Percentiles rank a stretch among this genome's conserved stretches.
Conservation (phyloP, 2,329 filamentous ascomycete genomes). For the Hymenoscyphus linearis region DNA sequence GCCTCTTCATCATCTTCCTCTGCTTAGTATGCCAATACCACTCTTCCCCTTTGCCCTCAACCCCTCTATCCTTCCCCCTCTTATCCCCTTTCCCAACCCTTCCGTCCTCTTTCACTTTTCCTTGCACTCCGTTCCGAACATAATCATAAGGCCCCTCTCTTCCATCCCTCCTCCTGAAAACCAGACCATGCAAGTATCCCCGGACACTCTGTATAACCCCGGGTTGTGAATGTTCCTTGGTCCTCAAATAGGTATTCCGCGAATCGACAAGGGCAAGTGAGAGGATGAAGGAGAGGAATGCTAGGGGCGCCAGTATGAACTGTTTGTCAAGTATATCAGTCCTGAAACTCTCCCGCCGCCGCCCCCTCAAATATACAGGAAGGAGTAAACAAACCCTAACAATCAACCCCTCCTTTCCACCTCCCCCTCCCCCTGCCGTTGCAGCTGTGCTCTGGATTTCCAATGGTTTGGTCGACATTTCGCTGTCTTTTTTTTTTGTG, state of each 20-base stretch:
- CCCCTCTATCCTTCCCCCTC: conserved; percentile 1
- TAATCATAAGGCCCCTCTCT: conserved; percentile 21
- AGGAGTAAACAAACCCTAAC: conserved; percentile 18
- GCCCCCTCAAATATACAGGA: too few relatives aligned
- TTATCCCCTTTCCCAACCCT: conserved; percentile 2
- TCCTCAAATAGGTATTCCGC: conserved; percentile 20
- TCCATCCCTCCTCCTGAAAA: conserved; percentile 14
- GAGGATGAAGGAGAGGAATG: conserved; percentile 32
- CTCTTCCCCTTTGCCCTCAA: conserved; percentile 4
- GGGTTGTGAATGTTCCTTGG: conserved; percentile 10
- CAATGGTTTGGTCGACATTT: neutral
- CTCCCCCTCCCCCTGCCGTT: neutral
- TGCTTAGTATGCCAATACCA: conserved; percentile 33
- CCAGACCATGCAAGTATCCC: conserved; percentile 18
- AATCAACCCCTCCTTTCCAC: conserved; percentile 24
- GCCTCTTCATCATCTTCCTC: conserved; percentile 30
- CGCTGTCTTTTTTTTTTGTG: neutral
- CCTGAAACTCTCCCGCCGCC: neutral
- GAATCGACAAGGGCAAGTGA: conserved; percentile 30
- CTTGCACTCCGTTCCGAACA: conserved; percentile 20
- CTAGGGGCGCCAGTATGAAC: conserved; percentile 30
- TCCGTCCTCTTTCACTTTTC: too few relatives aligned
- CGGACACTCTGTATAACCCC: neutral
- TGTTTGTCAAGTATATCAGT: conserved; percentile 4
- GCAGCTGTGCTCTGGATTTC: neutral